phyloP scores from a whole-genome alignment of 768 basidiomycete genomes.

The Phaffia tasmanica region DNA sequence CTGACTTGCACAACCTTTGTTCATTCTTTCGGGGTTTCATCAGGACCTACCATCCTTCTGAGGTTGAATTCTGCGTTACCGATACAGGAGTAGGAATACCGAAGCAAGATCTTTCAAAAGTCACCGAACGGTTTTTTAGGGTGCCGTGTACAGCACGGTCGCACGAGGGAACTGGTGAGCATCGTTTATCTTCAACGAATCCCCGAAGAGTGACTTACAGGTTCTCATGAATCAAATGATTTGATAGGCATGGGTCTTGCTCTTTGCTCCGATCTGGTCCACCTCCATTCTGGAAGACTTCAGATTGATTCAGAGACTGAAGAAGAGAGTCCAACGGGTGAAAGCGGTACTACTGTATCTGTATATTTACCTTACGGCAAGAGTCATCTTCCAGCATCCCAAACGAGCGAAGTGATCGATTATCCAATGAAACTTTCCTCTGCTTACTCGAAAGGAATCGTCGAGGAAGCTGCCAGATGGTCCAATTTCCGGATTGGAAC shows the following conservation, averaged over 20 bases:
- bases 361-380: slow-evolving; percentile 16
- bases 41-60: not conserved
- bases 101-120: slow-evolving; percentile 10
- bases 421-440: not conserved
- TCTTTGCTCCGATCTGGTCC: slow-evolving; percentile 15
- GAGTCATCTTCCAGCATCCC: slow-evolving; percentile 8
- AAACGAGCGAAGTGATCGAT: not conserved
- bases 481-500: too few relatives aligned
- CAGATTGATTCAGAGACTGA: slow-evolving; percentile 12
- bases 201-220: not conserved
- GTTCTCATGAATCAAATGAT: not conserved
- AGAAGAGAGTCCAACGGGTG: slow-evolving; percentile 14
- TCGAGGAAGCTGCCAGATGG: too few relatives aligned
- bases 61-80: slow-evolving; percentile 10
- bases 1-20: too few relatives aligned
- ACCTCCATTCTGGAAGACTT: slow-evolving; percentile 8
- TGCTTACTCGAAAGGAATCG: slow-evolving; percentile 1
- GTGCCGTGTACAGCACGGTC: not conserved
- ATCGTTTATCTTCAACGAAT: not conserved
- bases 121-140: slow-evolving; percentile 22
- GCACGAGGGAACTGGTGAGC: slow-evolving; percentile 18
- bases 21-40: too few relatives aligned
- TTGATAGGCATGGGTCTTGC: slow-evolving; percentile 14
- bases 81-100: slow-evolving; percentile 22
- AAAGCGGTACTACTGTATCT: slow-evolving; percentile 10